Base-by-base conservation (phyloP, 257 asterid species). In the Salvia rosmarinus region DNA sequence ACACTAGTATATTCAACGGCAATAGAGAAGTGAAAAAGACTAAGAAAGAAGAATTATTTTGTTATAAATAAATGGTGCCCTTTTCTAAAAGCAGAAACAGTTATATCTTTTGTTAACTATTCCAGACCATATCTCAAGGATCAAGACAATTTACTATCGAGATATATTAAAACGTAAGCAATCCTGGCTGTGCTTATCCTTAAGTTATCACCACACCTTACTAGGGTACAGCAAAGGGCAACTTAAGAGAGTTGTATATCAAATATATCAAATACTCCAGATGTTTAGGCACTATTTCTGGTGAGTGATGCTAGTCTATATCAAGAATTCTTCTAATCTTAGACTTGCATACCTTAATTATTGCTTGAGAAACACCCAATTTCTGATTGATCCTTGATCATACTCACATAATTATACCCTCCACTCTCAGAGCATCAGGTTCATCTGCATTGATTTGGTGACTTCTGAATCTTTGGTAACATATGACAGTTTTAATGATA, bases 181-280 rank as follows among this genome's bases (percentile, higher is more conserved):
- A 37, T 49, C 32, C 25, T 68, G 30, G 64, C 54, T 63, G 39
- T 13, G 23, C 59, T 76, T 44, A 16, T 55, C 54, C 23, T 39
- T 56, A 43, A 11, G 39, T 64, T 64, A 19, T 59, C 49, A 59
- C 61, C 50, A 49, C 54, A 55, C 58, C 74, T 55, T 68, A 63
- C 61, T 7, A 39, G 9, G 44, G 8, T 49, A 59, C 64, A 55
- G 35, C 62, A 56, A 44, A 70, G 14, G 49, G 54, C 14, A 62
- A 51, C 62, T 42, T 60, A 17, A 61, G 72, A 50, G 54, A 67
- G 4, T 63, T 25, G 51, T 63, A 68, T 8, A 51, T 51, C 25
- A 51, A n/a, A n/a, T n/a, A n/a, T n/a, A n/a, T n/a, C n/a, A n/a
- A 50, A 50, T 50, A 16, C 23, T 25, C 17, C 56, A 19, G 14